phyloP scores from a whole-genome alignment of 2,329 filamentous ascomycete species.

The Scytalidium sp. region DNA sequence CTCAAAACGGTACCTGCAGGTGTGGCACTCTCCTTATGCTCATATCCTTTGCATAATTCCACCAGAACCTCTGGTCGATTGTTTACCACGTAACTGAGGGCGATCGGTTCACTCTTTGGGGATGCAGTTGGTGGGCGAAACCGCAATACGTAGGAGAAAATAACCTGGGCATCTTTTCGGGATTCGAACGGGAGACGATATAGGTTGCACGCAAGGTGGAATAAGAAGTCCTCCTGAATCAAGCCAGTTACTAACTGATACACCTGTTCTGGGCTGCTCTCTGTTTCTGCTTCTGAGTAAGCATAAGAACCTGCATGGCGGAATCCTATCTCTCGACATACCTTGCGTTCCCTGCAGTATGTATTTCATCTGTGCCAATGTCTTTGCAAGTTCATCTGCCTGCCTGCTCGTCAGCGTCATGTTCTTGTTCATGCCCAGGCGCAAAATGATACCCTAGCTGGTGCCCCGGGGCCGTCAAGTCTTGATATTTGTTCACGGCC shows the following conservation, averaged over 20 bases:
- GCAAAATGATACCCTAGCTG: constrained; percentile 46
- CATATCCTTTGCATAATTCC: constrained; percentile 85
- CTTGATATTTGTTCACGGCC: constrained; percentile 62
- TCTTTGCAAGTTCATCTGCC: constrained; percentile 84
- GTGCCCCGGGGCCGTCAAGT: constrained; percentile 54
- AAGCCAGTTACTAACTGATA: constrained; percentile 81
- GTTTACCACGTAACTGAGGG: constrained; percentile 84
- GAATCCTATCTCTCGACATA: constrained; percentile 37
- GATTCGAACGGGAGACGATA: constrained; percentile 91
- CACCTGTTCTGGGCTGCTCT: constrained; percentile 83
- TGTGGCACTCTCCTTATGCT: constrained; percentile 86
- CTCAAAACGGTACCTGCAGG: constrained; percentile 86
- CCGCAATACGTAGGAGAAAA: constrained; percentile 92
- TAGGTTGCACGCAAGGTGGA: constrained; percentile 77
- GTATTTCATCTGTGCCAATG: constrained; percentile 86
- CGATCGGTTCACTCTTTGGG: constrained; percentile 71
- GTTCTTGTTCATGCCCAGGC: neutral
- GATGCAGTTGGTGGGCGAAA: constrained; percentile 72
- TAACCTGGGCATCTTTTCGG: constrained; percentile 91
- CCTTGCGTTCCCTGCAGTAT: constrained; percentile 91
- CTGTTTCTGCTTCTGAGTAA: constrained; percentile 60
- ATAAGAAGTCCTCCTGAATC: constrained; percentile 86
- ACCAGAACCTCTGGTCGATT: constrained; percentile 84
- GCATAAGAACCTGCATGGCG: constrained; percentile 4
- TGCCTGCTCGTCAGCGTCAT: constrained; percentile 34